Evolutionary conservation across 371 early-diverging fungal species (phyloP), one percentile per base, ranked within the genome.

Genomic region (Thermomucor indicae-seudaticae): DNA sequence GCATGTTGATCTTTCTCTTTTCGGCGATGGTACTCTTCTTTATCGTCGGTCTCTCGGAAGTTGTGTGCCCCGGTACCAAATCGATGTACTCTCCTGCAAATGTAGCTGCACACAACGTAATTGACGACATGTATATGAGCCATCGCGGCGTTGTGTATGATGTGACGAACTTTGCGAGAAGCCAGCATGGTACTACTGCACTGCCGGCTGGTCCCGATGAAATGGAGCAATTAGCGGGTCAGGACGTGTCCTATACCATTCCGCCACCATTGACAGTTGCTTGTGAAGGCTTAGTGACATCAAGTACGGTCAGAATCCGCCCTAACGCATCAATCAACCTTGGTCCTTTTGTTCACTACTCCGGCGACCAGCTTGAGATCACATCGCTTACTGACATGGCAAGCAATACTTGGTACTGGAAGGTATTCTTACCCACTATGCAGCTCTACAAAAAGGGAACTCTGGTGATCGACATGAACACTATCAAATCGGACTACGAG

Each of bases 41-140:
- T 58, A 95, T 98, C 61, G 82, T 92, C 10, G 88, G 89, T n/a
- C 70, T 96, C 8, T 91, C 94, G 12, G 72, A 84, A 48, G 64
- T 96, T 32, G 76, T 98, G 28, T 98, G 98, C 68, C 95, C 95
- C 19, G 73, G 71, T 60, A 82, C 62, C 60, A 81, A 58, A 62
- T 85, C 57, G 30, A 83, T 90, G 51, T 86, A 84, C 39, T 85
- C 73, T 6, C 30, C 55, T 12, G 63, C 67, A 4, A 78, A 81
- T 19, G 72, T 84, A n/a, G 61, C 60, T 23, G 65, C 58, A 0
- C 72, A 77, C 35, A 62, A 67, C 40, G 64, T 57, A 2, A 58
- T 72, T 0, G 59, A 63, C 25, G 71, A 71, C 49, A 82, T 84
- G 48, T 77, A 72, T 48, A 72, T 88, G 27, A 79, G 79, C 39